phyloP scores from a whole-genome alignment of 2,329 filamentous ascomycete species.

The Aureobasidium sp. region DNA sequence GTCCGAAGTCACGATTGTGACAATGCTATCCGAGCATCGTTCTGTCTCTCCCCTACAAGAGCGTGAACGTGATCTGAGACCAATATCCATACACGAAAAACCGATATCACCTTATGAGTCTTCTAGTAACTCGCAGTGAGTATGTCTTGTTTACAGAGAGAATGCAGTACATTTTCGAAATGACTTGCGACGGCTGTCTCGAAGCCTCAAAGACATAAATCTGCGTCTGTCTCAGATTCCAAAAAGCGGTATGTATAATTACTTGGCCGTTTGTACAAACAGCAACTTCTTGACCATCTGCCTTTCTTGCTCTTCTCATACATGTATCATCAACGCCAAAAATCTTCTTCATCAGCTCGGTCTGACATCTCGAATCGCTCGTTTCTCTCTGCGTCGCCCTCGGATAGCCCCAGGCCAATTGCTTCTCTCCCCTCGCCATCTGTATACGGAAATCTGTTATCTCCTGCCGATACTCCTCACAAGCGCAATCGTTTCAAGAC shows the following conservation, averaged over 20 bases:
- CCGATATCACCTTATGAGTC: background rate
- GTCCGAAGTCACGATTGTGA: no score
- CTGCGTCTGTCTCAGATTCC: background rate
- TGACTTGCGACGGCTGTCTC: background rate
- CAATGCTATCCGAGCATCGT: background rate
- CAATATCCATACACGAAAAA: background rate
- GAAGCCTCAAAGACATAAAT: background rate
- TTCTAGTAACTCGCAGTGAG: background rate
- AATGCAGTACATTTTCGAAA: background rate
- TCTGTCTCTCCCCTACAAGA: background rate
- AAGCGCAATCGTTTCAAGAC: conserved; percentile 9
- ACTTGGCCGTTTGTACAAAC: background rate
- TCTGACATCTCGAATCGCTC: background rate
- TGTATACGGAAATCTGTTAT: background rate
- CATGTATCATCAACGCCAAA: conserved; percentile 9
- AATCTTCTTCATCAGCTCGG: background rate
- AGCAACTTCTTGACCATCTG: background rate
- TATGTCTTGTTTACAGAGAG: background rate
- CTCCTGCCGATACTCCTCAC: background rate
- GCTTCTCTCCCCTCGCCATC: background rate
- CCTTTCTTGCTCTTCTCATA: background rate
- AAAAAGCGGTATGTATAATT: background rate
- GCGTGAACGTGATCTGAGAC: background rate
- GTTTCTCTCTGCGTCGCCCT: background rate
- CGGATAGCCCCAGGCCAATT: background rate